Base-by-base conservation (phyloP, 2,329 filamentous ascomycete species). In the Apiospora sp. region DNA sequence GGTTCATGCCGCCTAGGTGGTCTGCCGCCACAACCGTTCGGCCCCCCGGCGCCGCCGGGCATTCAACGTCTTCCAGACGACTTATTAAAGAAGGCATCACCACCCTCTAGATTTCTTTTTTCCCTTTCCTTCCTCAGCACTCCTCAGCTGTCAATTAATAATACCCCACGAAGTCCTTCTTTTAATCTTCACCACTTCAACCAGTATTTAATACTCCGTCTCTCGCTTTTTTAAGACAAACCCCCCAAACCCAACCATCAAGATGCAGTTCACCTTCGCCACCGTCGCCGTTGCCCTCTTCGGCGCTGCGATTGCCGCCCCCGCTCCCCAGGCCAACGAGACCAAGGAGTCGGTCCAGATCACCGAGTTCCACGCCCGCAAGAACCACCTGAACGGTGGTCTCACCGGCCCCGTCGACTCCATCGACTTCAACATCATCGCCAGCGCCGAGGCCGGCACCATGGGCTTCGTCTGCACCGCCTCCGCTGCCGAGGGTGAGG, bases 81-180 rank as follows among this genome's bases (percentile, higher is more conserved):
- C 46, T 12, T 61, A 61, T 34, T 61, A 61, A 34, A 61, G 54
- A 6, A 30, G 16, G 19, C 54, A n/a, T 37, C 54, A 34, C 30
- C 30, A 8, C 30, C 54, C 30, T 27, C 34, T 14, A 5, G 30
- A 12, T 37, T 37, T 7, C 10, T 34, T 3, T 61, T 37, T 61
- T n/a, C 14, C n/a, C 30, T 37, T 37, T 61, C 22, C 16, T 34
- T 61, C 54, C 54, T 61, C 54, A 61, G 54, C 54, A 37, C 54
- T 37, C 51, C 51, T 58, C 54, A 61, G 54, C 54, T 61, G 54
- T 61, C 54, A 61, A 61, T 37, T 61, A 61, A 61, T 61, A 61
- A 61, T 61, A 61, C 54, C 19, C 30, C 54, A 34, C 54, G 54
- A 61, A 61, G 54, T 61, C 54, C 54, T 37, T 58, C 51, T 22